Evolutionary conservation across 2,329 filamentous ascomycete genomes (phyloP).

Genomic region (Fusarium longipes): DNA sequence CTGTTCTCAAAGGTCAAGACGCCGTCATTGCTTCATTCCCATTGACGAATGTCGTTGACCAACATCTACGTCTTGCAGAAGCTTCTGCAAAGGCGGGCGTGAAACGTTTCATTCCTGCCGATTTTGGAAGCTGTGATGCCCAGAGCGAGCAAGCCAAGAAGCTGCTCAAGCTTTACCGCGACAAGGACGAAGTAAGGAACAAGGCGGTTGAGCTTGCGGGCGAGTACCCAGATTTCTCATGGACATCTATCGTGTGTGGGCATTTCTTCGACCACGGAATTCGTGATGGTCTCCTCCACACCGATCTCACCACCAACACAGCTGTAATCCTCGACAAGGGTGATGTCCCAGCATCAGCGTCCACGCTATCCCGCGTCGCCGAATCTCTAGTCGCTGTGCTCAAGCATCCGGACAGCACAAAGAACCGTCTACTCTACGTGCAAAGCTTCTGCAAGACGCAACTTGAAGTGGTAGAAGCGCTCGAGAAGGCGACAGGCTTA

Average conservation of each 20-base stretch:
- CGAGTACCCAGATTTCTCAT: constrained; percentile 59
- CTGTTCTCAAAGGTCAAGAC: constrained; percentile 66
- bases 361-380: constrained; percentile 61
- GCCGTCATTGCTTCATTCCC: constrained; percentile 61
- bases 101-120: constrained; percentile 70
- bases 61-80: constrained; percentile 62
- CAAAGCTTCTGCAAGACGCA: constrained; percentile 61
- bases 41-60: constrained; percentile 58
- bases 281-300: constrained; percentile 51
- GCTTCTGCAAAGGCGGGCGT: constrained; percentile 70
- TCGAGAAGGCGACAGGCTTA: constrained; percentile 62
- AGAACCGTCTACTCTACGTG: constrained; percentile 62
- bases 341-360: constrained; percentile 58
- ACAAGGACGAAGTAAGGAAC: constrained; percentile 50
- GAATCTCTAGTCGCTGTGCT: constrained; percentile 63
- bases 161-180: constrained; percentile 50
- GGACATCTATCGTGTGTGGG: constrained; percentile 60
- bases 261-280: constrained; percentile 64
- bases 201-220: constrained; percentile 49
- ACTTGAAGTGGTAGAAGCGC: constrained; percentile 57
- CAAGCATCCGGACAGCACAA: constrained; percentile 60
- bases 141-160: constrained; percentile 51
- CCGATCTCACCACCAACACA: constrained; percentile 57
- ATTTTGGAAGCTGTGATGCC: constrained; percentile 61
- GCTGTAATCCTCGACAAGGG: constrained; percentile 65